phyloP scores from a whole-genome alignment of 1,284 basidiomycete species.

The Marasmius tenuissimus region DNA sequence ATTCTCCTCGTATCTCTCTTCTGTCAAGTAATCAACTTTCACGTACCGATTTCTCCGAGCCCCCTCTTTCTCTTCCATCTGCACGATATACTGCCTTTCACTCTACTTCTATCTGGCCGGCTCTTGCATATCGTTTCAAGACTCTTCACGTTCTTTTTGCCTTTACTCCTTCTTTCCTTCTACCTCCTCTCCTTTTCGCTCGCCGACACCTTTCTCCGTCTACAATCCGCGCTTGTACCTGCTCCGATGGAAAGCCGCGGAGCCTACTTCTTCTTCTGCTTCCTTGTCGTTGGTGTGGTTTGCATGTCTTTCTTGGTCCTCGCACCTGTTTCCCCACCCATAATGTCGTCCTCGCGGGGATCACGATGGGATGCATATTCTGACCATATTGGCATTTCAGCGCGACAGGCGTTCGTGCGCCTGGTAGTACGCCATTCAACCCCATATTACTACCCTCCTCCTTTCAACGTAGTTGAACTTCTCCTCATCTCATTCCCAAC shows the following conservation, averaged over 20 bases:
- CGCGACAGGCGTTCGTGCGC: slow-evolving; percentile 42
- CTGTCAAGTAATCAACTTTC: slow-evolving; percentile 41
- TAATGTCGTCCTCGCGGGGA: slow-evolving; percentile 9
- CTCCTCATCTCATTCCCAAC: slow-evolving; percentile 27
- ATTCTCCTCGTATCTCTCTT: slow-evolving; percentile 39
- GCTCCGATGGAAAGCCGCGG: slow-evolving; percentile 46
- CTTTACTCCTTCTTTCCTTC: slow-evolving; percentile 40
- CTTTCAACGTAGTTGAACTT: slow-evolving; percentile 44
- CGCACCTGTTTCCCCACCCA: slow-evolving; percentile 16
- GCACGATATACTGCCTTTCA: slow-evolving; percentile 40
- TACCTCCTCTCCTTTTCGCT: slow-evolving; percentile 45
- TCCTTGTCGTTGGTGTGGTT: slow-evolving; percentile 32
- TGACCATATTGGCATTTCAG: slow-evolving; percentile 36
- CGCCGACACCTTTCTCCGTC: slow-evolving; percentile 25
- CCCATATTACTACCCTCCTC: slow-evolving; percentile 47
- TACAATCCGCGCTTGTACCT: slow-evolving; percentile 14
- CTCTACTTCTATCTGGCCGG: slow-evolving; percentile 38
- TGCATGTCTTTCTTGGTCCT: slow-evolving; percentile 33
- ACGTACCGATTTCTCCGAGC: slow-evolving; percentile 41
- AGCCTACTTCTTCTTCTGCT: slow-evolving; percentile 38
- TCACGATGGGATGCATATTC: slow-evolving; percentile 52
- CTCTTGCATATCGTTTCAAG: slow-evolving; percentile 38
- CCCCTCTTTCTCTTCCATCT: slow-evolving; percentile 41
- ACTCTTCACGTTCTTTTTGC: slow-evolving; percentile 45
- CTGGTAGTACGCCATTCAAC: slow-evolving; percentile 38